Conservation (phyloP, 2,329 filamentous ascomycete species). For the Neofusicoccum ribis region DNA sequence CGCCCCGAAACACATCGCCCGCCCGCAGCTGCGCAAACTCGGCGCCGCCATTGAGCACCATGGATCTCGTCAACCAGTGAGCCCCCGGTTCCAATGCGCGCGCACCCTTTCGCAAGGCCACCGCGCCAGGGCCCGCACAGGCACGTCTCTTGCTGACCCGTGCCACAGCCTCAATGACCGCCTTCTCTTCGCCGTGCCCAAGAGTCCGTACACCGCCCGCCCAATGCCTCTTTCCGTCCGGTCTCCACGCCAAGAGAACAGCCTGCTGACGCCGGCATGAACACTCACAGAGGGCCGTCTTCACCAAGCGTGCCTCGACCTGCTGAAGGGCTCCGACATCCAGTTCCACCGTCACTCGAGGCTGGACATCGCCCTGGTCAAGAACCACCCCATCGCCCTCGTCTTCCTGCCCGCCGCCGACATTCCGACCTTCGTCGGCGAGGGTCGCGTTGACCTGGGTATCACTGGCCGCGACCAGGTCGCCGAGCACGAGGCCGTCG, state of each 20-base stretch:
- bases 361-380: conserved; percentile 95
- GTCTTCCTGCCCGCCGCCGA: conserved; percentile 96
- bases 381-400: conserved; percentile 92
- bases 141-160: conserved; percentile 36
- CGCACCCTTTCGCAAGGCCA: background rate
- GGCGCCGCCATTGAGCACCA: conserved; percentile 20
- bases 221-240: background rate
- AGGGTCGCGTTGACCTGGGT: conserved; percentile 88
- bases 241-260: background rate
- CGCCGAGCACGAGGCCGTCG: conserved; percentile 76
- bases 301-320: conserved; percentile 81
- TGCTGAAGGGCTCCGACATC: conserved; percentile 91
- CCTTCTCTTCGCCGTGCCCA: conserved; percentile 94
- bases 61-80: conserved; percentile 46
- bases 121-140: background rate
- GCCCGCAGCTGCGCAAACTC: background rate
- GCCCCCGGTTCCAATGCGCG: conserved; percentile 24
- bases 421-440: conserved; percentile 95
- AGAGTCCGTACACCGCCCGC: conserved; percentile 66
- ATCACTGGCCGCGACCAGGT: conserved; percentile 95
- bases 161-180: conserved; percentile 78
- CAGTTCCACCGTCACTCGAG: conserved; percentile 94
- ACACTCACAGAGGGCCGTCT: conserved; percentile 77
- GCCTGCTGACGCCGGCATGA: conserved; percentile 13
- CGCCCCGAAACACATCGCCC: background rate